Conservation (phyloP, 2,329 filamentous ascomycete genomes). For the Botryotinia narcissicola region DNA sequence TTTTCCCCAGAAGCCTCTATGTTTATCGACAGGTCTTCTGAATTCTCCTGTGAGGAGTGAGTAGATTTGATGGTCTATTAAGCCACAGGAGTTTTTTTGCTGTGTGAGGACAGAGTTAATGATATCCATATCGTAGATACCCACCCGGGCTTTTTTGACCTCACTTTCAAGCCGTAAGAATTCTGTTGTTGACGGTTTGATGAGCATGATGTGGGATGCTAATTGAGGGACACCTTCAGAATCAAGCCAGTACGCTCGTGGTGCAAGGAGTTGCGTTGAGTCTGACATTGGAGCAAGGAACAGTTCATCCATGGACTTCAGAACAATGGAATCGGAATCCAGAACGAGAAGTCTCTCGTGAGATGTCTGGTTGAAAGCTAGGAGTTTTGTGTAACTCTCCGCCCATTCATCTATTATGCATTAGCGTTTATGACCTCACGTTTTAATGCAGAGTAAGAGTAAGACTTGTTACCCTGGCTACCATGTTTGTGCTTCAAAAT, state of each 20-base stretch:
- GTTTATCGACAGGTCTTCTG: conserved; percentile 45
- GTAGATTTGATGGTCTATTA: conserved; percentile 56
- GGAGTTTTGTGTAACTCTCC: conserved; percentile 61
- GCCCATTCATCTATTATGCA: conserved; percentile 26
- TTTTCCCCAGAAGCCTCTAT: conserved; percentile 48
- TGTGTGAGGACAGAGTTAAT: conserved; percentile 30
- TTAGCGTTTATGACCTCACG: not conserved
- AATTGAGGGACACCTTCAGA: conserved; percentile 44
- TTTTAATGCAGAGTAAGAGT: not conserved
- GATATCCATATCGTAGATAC: conserved; percentile 60
- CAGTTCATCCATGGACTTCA: conserved; percentile 55
- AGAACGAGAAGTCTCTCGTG: conserved; percentile 43
- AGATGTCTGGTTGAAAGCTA: conserved; percentile 65
- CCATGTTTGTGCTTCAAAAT: conserved; percentile 41
- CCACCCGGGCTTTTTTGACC: conserved; percentile 27
- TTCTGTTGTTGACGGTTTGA: conserved; percentile 54
- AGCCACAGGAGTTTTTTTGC: conserved; percentile 43
- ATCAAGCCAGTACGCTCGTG: conserved; percentile 58
- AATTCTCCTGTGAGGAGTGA: conserved; percentile 57
- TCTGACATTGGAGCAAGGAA: conserved; percentile 54
- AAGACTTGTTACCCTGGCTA: conserved; percentile 40
- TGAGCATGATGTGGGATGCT: conserved; percentile 55
- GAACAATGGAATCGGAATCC: conserved; percentile 31
- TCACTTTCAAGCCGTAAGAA: conserved; percentile 41
- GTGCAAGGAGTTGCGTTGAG: conserved; percentile 49